A percentile compares a stretch with the other conserved stretches of the same genome.
Conservation (phyloP, 2,329 filamentous ascomycete species). For the Phaeophleospora eucalypticola region DNA sequence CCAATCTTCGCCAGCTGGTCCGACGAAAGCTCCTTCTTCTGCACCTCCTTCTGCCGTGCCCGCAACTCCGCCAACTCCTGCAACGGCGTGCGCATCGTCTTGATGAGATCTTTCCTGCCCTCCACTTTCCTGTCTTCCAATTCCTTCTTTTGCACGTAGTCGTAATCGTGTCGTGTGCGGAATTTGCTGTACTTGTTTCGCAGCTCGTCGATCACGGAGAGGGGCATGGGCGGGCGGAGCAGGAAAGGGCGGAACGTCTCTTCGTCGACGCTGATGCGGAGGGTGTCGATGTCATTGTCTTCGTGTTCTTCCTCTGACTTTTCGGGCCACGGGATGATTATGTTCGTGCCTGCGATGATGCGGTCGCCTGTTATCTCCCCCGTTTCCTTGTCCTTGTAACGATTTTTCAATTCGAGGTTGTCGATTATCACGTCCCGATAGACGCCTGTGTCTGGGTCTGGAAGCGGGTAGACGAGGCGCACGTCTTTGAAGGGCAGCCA, state of each 20-base stretch:
- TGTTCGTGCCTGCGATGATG: slow-evolving; percentile 66
- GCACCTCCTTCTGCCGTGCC: slow-evolving; percentile 37
- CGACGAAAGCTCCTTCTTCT: slow-evolving; percentile 34
- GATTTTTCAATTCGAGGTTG: slow-evolving; percentile 47
- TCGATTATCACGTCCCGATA: slow-evolving; percentile 74
- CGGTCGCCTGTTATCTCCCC: slow-evolving; percentile 22
- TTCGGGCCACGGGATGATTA: slow-evolving; percentile 72
- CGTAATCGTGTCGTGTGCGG: slow-evolving; percentile 72
- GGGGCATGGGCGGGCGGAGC: slow-evolving; percentile 72
- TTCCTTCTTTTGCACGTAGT: slow-evolving; percentile 64
- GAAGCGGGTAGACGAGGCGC: slow-evolving; percentile 74
- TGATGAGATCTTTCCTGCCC: slow-evolving; percentile 38
- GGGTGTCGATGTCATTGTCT: slow-evolving; percentile 65
- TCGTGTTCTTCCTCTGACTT: slow-evolving; percentile 43
- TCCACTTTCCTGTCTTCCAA: slow-evolving; percentile 52
- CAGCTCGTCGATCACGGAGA: slow-evolving; percentile 76
- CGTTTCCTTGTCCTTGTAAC: slow-evolving; percentile 15
- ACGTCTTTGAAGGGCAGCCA: slow-evolving; percentile 61
- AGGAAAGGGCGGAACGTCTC: slow-evolving; percentile 75
- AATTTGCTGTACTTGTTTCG: slow-evolving; percentile 77
- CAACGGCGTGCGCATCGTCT: slow-evolving; percentile 45
- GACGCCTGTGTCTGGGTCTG: slow-evolving; percentile 59
- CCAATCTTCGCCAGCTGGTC: slow-evolving; percentile 42
- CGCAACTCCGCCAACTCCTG: slow-evolving; percentile 40
- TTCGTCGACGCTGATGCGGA: slow-evolving; percentile 69